Percentiles rank a stretch among this genome's conserved stretches.
Conservation (phyloP, 2,329 filamentous ascomycete genomes). For the Aspergillus sp. region DNA sequence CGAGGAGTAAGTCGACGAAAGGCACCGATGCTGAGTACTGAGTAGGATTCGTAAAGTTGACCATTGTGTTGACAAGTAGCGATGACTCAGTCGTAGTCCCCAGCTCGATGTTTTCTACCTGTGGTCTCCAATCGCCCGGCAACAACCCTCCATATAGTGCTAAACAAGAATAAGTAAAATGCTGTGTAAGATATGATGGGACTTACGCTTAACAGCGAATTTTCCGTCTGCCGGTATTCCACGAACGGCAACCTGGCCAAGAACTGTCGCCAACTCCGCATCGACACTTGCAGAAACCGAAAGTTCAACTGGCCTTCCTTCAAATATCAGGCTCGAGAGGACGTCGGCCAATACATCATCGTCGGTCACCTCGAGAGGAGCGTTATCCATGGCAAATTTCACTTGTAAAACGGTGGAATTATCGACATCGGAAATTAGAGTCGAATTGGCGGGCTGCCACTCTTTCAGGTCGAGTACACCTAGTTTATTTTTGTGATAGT, state of each 20-base stretch:
- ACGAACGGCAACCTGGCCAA: slow-evolving; percentile 78
- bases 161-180: slow-evolving; percentile 38
- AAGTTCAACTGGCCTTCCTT: slow-evolving; percentile 66
- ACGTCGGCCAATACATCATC: slow-evolving; percentile 75
- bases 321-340: slow-evolving; percentile 77
- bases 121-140: slow-evolving; percentile 56
- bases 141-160: slow-evolving; percentile 57
- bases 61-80: slow-evolving; percentile 66
- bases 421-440: slow-evolving; percentile 60
- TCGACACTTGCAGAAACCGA: slow-evolving; percentile 78
- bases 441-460: slow-evolving; percentile 85
- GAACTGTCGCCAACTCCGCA: slow-evolving; percentile 74
- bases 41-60: slow-evolving; percentile 90
- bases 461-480: slow-evolving; percentile 75
- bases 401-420: slow-evolving; percentile 68
- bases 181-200: slow-evolving; percentile 27
- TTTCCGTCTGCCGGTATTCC: slow-evolving; percentile 80
- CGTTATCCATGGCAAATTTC: slow-evolving; percentile 72
- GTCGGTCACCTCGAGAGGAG: slow-evolving; percentile 80
- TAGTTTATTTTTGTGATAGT: slow-evolving; percentile 74
- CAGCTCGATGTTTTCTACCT: slow-evolving; percentile 70
- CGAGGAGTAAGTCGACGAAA: slow-evolving; percentile 72
- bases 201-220: slow-evolving; percentile 93
- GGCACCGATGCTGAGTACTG: slow-evolving; percentile 81
- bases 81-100: slow-evolving; percentile 70